Base-by-base conservation (phyloP, 2,329 filamentous ascomycete genomes). In the Mariannaea elegans region DNA sequence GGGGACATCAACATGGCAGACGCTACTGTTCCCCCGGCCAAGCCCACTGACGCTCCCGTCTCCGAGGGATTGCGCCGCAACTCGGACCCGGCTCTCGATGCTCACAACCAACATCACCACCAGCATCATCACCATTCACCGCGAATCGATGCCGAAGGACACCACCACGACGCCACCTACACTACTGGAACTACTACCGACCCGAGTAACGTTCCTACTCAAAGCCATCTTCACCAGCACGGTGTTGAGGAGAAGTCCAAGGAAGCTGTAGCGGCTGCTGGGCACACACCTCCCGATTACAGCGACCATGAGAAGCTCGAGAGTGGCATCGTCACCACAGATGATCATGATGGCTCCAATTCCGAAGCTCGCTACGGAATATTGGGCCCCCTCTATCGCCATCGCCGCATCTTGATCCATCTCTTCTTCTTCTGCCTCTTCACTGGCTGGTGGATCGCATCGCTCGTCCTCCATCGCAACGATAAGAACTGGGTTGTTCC, bases 401-500 rank as follows among this genome's bases (percentile, higher is more conserved):
- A 76, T 56, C 80, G 79, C 65, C 78, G 81, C 36, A 74, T 81
- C 57, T 68, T 81, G 42, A 71, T 79, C 44, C 84, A 87, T 72
- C 62, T 81, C 65, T 67, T 81, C 71, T 65, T 83, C 69, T 79
- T 78, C 51, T 65, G 68, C 48, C 65, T 82, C 55, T 80, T 81
- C 62, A 82, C 81, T 3, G 82, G 80, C 70, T 93, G 91, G 91
- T 94, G 90, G 90, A 89, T 94, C 65, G 88, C 90, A 7, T 86
- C 88, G 54, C 79, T 94, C 46, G 81, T 93, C 59, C 80, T 92
- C 52, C 92, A 94, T 74, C 87, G 87, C 59, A 67, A 89, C 59
- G 87, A 93, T 71, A 82, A 82, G 76, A 92, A 92, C 71, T 97
- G 93, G 93, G 77, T 96, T 56, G 86, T 94, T 48, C 93, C 93